phyloP scores from a whole-genome alignment of 1,139 yeast species.

The Pichia sp. region DNA sequence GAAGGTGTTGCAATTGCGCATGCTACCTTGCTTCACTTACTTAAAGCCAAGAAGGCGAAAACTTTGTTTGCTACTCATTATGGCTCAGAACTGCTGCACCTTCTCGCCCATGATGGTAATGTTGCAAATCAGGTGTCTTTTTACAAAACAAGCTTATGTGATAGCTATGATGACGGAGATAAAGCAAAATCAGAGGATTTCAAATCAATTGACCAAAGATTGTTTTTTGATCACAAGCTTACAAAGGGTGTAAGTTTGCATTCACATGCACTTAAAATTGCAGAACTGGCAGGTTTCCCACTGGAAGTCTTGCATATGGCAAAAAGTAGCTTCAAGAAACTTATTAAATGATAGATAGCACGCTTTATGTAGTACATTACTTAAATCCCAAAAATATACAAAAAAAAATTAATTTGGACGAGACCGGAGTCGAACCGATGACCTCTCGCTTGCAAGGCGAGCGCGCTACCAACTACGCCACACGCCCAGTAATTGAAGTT shows the following conservation, averaged over 20 bases:
- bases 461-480: conserved; percentile 74
- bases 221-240: conserved; percentile 59
- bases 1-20: conserved; percentile 92
- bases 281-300: conserved; percentile 83
- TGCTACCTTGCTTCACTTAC: conserved; percentile 64
- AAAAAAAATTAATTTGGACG: conserved; percentile 37
- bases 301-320: conserved; percentile 52
- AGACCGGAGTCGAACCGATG: conserved; percentile 66
- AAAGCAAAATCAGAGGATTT: conserved; percentile 10
- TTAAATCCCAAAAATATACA: neutral
- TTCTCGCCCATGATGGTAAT: conserved; percentile 36
- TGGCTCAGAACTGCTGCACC: conserved; percentile 58
- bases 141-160: conserved; percentile 46
- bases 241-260: conserved; percentile 67
- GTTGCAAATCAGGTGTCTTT: conserved; percentile 35
- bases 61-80: conserved; percentile 92
- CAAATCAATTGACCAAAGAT: conserved; percentile 29
- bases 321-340: conserved; percentile 17
- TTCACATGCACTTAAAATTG: conserved; percentile 85
- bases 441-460: conserved; percentile 65
- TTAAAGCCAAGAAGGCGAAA: conserved; percentile 58
- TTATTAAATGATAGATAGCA: neutral
- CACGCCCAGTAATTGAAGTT: conserved; percentile 44
- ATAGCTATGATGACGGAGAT: conserved; percentile 19
- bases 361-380: neutral